phyloP scores from a whole-genome alignment of 2,329 filamentous ascomycete genomes.

The Pyrenochaeta sp. region DNA sequence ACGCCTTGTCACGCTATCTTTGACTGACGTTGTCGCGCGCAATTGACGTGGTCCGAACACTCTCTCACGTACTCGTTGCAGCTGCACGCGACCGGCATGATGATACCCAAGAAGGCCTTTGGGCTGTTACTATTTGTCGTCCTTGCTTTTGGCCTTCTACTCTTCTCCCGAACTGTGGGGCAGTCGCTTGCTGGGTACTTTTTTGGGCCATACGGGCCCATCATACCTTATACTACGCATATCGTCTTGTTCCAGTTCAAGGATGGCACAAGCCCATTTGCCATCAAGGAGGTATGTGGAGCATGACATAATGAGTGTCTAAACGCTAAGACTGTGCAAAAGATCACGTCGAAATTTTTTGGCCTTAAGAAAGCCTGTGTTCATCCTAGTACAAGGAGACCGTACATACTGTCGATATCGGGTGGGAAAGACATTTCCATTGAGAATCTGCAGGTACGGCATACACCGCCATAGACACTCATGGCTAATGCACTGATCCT shows the following conservation, averaged over 20 bases:
- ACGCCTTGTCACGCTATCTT: conserved; percentile 1
- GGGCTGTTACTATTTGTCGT: conserved; percentile 21
- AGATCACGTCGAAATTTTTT: conserved; percentile 43
- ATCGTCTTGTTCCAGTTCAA: conserved; percentile 48
- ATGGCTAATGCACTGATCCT: conserved; percentile 52
- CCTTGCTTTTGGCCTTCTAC: conserved; percentile 16
- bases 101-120: conserved; percentile 32
- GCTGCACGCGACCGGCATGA: conserved; percentile 14
- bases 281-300: conserved; percentile 38
- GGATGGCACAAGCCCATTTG: conserved; percentile 28
- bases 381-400: conserved; percentile 32
- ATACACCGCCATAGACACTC: neutral
- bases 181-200: conserved; percentile 24
- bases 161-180: conserved; percentile 30
- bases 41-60: neutral
- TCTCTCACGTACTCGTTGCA: neutral
- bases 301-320: neutral
- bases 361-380: conserved; percentile 41
- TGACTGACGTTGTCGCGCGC: neutral
- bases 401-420: conserved; percentile 41
- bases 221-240: conserved; percentile 36
- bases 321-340: conserved; percentile 14
- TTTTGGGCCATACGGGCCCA: conserved; percentile 21
- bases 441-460: conserved; percentile 41
- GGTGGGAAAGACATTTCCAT: conserved; percentile 46